Evolutionary conservation across 164 flowering plant genomes (phyloP).

Genomic region (Sedum album): DNA sequence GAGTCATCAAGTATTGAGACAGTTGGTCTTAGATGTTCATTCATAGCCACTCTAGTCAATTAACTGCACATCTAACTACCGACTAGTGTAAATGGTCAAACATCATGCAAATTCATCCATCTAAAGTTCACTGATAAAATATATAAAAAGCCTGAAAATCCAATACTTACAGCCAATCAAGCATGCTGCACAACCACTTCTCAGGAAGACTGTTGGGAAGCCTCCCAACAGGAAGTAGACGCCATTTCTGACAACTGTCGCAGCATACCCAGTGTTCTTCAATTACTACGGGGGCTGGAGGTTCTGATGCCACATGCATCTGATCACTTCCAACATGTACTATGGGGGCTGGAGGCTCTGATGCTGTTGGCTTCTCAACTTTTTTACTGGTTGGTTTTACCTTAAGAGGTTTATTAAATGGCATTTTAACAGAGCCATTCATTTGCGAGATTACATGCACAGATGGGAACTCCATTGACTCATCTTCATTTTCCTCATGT

Average conservation of each 20-base stretch:
- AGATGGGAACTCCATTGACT: slow-evolving; percentile 12
- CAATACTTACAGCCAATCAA: slow-evolving; percentile 52
- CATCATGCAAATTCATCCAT: neutral
- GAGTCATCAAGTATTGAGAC: neutral
- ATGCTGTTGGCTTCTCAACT: slow-evolving; percentile 8
- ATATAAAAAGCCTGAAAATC: neutral
- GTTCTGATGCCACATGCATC: slow-evolving; percentile 11
- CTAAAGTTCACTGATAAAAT: neutral
- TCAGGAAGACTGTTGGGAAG: slow-evolving; percentile 38
- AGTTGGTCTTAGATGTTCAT: neutral
- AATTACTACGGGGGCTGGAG: slow-evolving; percentile 18
- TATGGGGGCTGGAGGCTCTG: slow-evolving; percentile 2
- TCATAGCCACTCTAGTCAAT: neutral
- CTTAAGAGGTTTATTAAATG: slow-evolving; percentile 13
- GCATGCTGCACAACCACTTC: slow-evolving; percentile 58
- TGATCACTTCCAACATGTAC: slow-evolving; percentile 12
- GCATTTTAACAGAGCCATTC: slow-evolving; percentile 9
- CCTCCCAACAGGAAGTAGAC: slow-evolving; percentile 40
- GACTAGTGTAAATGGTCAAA: neutral
- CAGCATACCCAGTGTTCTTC: slow-evolving; percentile 52
- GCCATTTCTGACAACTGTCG: slow-evolving; percentile 48
- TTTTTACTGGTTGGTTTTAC: slow-evolving; percentile 13
- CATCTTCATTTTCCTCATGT: slow-evolving; percentile 6
- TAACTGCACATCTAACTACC: neutral
- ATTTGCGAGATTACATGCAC: slow-evolving; percentile 8